A percentile compares a stretch with the other conserved stretches of the same genome.
Conservation (phyloP, 306 rosid species). For the Lablab purpureus region DNA sequence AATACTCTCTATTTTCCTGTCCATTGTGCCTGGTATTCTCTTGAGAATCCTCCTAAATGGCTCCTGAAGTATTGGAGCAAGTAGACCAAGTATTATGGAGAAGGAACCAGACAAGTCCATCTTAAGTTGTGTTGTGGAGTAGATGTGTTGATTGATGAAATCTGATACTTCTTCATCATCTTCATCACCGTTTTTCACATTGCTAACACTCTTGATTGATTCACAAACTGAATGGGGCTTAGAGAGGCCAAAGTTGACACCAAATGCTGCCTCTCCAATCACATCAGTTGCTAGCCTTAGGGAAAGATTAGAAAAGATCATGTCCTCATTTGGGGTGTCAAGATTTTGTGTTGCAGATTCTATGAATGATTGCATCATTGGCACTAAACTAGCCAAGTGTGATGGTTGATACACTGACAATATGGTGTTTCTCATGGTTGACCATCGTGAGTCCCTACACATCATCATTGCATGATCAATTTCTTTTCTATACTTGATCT, state of each 20-base stretch:
- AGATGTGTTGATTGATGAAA: constrained; percentile 82
- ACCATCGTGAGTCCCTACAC: constrained; percentile 73
- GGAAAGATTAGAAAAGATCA: constrained; percentile 76
- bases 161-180: constrained; percentile 64
- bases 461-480: constrained; percentile 8
- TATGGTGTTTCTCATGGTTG: constrained; percentile 83
- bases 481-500: constrained; percentile 9
- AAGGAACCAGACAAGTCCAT: constrained; percentile 97
- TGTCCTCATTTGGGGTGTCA: constrained; percentile 60
- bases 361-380: constrained; percentile 81
- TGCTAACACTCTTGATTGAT: constrained; percentile 41
- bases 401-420: constrained; percentile 87
- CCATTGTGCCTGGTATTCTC: constrained; percentile 87
- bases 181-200: not conserved
- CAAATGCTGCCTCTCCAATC: constrained; percentile 95
- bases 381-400: constrained; percentile 77
- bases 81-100: constrained; percentile 87
- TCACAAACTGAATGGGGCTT: constrained; percentile 53
- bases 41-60: constrained; percentile 82
- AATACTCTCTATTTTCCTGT: constrained; percentile 75
- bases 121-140: constrained; percentile 90
- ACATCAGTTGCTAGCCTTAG: constrained; percentile 83
- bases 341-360: constrained; percentile 76
- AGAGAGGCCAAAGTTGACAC: constrained; percentile 88
- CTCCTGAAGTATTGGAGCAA: constrained; percentile 80